Base-by-base conservation (phyloP, 768 basidiomycete species). In the Auricularia sp. region DNA sequence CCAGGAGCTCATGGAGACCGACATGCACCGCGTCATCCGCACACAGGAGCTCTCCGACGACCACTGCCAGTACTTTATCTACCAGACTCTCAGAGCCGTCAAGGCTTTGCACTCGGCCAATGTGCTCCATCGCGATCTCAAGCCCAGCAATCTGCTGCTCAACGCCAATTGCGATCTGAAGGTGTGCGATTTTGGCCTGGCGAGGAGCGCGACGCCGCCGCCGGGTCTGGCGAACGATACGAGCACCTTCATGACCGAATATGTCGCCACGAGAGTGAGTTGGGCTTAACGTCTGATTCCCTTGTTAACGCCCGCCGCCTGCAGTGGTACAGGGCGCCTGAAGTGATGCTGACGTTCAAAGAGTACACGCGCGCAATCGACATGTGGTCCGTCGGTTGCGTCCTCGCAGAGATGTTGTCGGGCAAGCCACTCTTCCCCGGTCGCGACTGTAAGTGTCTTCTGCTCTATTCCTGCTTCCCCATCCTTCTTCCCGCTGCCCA, bases 321-420 rank as follows among this genome's bases (percentile, higher is more conserved):
- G 62, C 82, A 97, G 69, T 98, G 96, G 96, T 98, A 98, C 73
- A 86, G 96, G 36, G 96, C 96, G 0, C 96, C 96, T 0, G 96
- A 98, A 74, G 91, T 98, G 66, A 98, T 98, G 96, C 82, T 98
- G 42, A 96, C 93, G 0, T 98, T 97, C 80, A 93, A 95, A 72
- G 88, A 95, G 78, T 98, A 98, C 73, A 94, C 93, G 4, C 83
- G 84, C 39, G 88, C 88, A 0, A 90, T 92, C 74, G 90, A 92
- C 68, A 83, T 93, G 72, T 93, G 91, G 91, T 72, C 68, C 18
- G 90, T 92, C 21, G 89, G 91, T 1, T 93, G 91, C 71, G 86
- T 92, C 2, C 76, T 92, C 59, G 95, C 94, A 6, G 94, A 95
- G 76, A 93, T 95, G 92, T 77, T 95, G 0, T 86, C 82, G 65